Evolutionary conservation across 306 rosid species (phyloP).

Genomic region (Delonix regia): DNA sequence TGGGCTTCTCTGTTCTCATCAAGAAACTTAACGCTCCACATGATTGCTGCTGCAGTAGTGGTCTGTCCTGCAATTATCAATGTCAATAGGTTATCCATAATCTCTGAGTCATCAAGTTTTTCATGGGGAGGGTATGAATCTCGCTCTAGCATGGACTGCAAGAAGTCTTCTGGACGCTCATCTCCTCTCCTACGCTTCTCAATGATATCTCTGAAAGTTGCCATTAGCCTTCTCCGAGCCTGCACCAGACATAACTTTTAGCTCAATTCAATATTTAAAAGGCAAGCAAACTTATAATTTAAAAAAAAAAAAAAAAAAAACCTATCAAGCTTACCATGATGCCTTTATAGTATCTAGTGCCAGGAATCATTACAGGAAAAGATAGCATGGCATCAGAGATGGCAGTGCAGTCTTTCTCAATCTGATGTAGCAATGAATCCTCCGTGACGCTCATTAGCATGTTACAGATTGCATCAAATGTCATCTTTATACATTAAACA

Average conservation of each 20-base stretch:
- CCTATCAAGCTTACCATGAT: constrained; percentile 47
- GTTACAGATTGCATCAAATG: constrained; percentile 71
- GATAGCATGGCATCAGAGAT: constrained; percentile 67
- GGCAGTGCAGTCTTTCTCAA: constrained; percentile 57
- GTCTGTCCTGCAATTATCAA: constrained; percentile 72
- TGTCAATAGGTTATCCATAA: constrained; percentile 70
- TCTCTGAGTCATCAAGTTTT: constrained; percentile 71
- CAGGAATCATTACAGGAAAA: constrained; percentile 65
- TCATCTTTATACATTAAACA: constrained; percentile 47
- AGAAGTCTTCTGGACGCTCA: constrained; percentile 53
- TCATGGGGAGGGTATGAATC: constrained; percentile 49
- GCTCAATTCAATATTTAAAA: constrained; percentile 10
- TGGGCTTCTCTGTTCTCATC: constrained; percentile 61
- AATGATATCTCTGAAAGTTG: constrained; percentile 56
- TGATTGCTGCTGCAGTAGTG: constrained; percentile 78
- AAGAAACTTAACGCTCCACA: constrained; percentile 81
- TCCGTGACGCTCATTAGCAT: constrained; percentile 72
- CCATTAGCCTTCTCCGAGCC: constrained; percentile 69
- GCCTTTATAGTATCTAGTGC: constrained; percentile 76
- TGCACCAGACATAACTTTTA: constrained; percentile 38
- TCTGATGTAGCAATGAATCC: constrained; percentile 50
- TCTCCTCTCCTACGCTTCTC: constrained; percentile 54
- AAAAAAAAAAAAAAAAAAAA: too few relatives aligned
- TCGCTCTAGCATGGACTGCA: constrained; percentile 63
- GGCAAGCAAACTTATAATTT: neutral